A percentile compares a stretch with the other conserved stretches of the same genome.
phyloP scores from a whole-genome alignment of 2,329 filamentous ascomycete genomes.

The Cercospora zeae-maydis region DNA sequence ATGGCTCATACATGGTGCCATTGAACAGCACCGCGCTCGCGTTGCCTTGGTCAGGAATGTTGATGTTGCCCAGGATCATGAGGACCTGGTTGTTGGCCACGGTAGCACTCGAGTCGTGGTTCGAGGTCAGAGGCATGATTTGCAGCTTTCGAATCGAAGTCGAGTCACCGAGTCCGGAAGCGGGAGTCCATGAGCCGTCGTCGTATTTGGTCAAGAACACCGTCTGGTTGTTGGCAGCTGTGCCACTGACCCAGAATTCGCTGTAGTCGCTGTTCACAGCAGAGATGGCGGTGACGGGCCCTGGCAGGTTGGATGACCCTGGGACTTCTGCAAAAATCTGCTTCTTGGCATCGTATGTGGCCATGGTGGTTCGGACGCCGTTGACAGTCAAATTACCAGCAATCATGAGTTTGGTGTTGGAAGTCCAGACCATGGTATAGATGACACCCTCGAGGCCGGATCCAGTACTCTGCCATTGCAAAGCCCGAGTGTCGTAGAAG shows the following conservation, averaged over 20 bases:
- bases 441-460: conserved; percentile 68
- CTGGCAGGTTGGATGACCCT: conserved; percentile 65
- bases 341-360: conserved; percentile 66
- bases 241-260: conserved; percentile 77
- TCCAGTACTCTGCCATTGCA: conserved; percentile 78
- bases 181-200: conserved; percentile 66
- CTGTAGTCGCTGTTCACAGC: conserved; percentile 68
- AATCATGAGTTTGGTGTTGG: conserved; percentile 66
- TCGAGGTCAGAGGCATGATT: conserved; percentile 66
- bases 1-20: conserved; percentile 73
- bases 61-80: conserved; percentile 79
- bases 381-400: conserved; percentile 72
- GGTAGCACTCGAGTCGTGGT: conserved; percentile 63
- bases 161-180: conserved; percentile 60
- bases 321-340: conserved; percentile 64
- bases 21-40: conserved; percentile 87
- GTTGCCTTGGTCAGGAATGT: conserved; percentile 70
- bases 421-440: conserved; percentile 71
- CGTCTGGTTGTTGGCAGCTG: conserved; percentile 57
- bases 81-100: conserved; percentile 67
- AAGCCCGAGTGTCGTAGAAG: conserved; percentile 65
- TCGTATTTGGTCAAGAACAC: conserved; percentile 75
- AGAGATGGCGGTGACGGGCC: conserved; percentile 72
- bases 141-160: conserved; percentile 77
- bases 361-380: conserved; percentile 63